Base-by-base conservation (phyloP, 768 basidiomycete species). In the Leccinum rimulosum region DNA sequence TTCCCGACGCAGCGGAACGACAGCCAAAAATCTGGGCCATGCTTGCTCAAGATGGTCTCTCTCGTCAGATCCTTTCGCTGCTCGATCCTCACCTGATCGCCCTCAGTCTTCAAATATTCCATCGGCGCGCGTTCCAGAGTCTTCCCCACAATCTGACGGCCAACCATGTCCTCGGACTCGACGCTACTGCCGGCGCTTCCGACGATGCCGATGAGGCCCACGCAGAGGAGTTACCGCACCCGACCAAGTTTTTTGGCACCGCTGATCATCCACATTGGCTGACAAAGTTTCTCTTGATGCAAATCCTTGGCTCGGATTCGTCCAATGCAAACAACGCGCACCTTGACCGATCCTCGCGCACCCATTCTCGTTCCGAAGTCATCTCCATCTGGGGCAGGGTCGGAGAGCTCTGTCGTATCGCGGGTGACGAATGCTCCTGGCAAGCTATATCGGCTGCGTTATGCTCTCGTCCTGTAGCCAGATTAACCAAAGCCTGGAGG, bases 401-500 rank as follows among this genome's bases (percentile, higher is more conserved):
- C 2, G 92, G 85, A 1, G 92, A 94, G 66, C 70, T 87, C 28
- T 88, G 88, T 60, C 79, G 91, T 9, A 67, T 76, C n/a, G 76
- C 78, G 3, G 92, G 92, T 0, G 91, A 94, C 63, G 88, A 89
- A 66, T 88, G 86, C 59, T 84, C 89, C 14, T 94, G 88, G 89
- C 80, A 77, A 45, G 91, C 91, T 2, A 87, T 93, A 54, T 73
- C 72, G n/a, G 77, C 80, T 12, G 92, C 87, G 7, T 69, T 93
- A 15, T 89, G 87, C 61, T 86, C 87, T 15, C 77, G 85, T 28
- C 87, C 92, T 17, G 79, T 94, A 22, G 88, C 90, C 9, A 76
- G 92, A 38, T 71, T 93, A 52, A 88, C 86, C 52, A 91, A 91
- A 70, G 88, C 80, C 6, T 94, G 92, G 92, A 85, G 83, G 65